phyloP scores from a whole-genome alignment of 202 grass and related monocot species.

The Schoenoplectus triqueter region DNA sequence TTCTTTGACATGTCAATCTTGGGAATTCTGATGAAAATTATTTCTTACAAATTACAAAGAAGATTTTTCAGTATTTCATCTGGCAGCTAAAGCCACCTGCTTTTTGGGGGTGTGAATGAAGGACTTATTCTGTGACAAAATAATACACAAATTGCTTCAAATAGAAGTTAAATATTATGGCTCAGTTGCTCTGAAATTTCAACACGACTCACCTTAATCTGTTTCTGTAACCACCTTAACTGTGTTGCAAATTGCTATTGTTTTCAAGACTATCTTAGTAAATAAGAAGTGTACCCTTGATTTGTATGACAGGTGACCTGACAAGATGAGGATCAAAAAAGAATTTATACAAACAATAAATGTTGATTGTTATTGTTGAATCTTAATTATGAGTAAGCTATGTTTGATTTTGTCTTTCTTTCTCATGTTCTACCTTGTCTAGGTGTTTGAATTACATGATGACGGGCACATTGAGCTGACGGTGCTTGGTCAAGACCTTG shows the following conservation, averaged over 20 bases:
- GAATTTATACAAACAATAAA: not conserved
- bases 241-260: not conserved
- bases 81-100: not conserved
- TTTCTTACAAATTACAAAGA: not conserved
- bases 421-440: constrained; percentile 17
- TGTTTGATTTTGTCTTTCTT: not conserved
- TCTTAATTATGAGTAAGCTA: not conserved
- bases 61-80: constrained; percentile 12
- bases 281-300: not conserved
- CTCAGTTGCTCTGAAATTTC: not conserved
- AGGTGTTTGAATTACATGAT: constrained; percentile 94
- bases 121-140: constrained; percentile 3
- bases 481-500: constrained; percentile 72
- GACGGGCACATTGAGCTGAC: constrained; percentile 86
- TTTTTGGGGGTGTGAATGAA: not conserved
- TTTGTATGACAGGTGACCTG: not conserved
- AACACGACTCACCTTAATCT: too few species aligned
- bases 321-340: not conserved
- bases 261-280: not conserved
- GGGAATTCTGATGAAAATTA: not conserved
- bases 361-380: not conserved
- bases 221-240: not conserved
- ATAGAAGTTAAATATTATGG: not conserved
- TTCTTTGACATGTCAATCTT: constrained; percentile 10
- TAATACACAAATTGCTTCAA: not conserved